Base-by-base conservation (phyloP, 805 yeast genomes). In the Hanseniaspora clermontiae region DNA sequence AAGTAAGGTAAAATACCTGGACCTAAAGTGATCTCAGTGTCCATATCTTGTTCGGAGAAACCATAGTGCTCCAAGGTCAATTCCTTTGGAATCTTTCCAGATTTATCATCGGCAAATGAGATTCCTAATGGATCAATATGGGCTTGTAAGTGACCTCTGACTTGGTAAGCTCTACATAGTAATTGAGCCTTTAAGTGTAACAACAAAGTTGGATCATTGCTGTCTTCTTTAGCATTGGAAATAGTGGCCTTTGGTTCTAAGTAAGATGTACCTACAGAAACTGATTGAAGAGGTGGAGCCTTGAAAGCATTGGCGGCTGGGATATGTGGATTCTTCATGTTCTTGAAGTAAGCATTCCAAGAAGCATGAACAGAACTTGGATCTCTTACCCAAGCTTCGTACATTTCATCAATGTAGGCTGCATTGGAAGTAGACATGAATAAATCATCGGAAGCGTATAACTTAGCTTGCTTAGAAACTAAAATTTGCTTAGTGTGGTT, bases 1-100 rank as follows among this genome's bases (percentile, higher is more conserved):
- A 89, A 93, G 70, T 95, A 80, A 55, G 97, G 97, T 67, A 93
- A 74, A 64, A 93, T 91, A 71, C 99, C 99, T 43, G 98, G 97
- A 57, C 99, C 99, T 62, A 93, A 78, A 57, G 89, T 83, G 73
- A 91, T 85, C 67, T 81, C 83, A 67, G 79, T 84, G 65, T 84
- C 81, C 65, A 93, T 72, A 70, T 93, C 98, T 53, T 82, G 80
- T 59, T 87, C 91, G 49, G 90, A 77, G 77, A 91, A 91, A 37
- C 93, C 95, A 69, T 93, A 93, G 74, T 87, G 86, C 61, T 89
- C 97, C 59, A 89, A 75, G 50, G 96, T 87, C 68, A 93, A 77
- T 74, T 93, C 98, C 66, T 77, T 82, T 60, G 98, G 97, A 47
- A 77, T 60, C 17, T 77, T 74, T 53, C 72, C 69, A 12, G 68